These are phyloP conservation scores for Umbilicus rupestris DNA, from an alignment of 164 flowering plant genomes.

Conservation along the genomic window DNA sequence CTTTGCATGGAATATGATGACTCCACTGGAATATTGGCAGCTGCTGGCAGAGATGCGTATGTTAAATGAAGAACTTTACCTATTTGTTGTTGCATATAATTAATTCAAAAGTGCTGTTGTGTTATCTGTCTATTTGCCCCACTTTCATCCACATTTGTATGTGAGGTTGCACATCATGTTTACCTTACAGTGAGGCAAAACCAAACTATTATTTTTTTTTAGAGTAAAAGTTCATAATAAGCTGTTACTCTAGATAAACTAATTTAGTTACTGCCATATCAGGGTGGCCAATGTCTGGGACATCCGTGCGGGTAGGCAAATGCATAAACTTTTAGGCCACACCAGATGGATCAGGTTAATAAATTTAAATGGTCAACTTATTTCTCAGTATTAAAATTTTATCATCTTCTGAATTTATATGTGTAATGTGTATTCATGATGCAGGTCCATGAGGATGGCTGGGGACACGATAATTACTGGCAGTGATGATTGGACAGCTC, in stretches of 20 bases:
- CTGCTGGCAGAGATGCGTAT: slow-evolving; percentile 93
- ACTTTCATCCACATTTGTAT: slow-evolving; percentile 7
- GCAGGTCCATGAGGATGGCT: slow-evolving; percentile 95
- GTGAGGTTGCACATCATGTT: not conserved
- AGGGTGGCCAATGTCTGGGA: slow-evolving; percentile 95
- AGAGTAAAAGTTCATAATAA: too few relatives aligned
- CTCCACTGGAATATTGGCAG: slow-evolving; percentile 91
- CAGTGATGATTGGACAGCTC: slow-evolving; percentile 99
- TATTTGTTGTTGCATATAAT: not conserved
- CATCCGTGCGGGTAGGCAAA: slow-evolving; percentile 87
- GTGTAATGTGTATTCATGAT: slow-evolving; percentile 9
- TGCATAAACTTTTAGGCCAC: slow-evolving; percentile 93
- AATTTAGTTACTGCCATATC: slow-evolving; percentile 1
- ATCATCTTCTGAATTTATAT: not conserved
- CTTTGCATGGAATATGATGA: slow-evolving; percentile 97
- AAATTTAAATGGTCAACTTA: not conserved
- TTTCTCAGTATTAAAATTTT: not conserved
- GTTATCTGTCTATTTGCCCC: slow-evolving; percentile 8
- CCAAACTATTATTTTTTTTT: too few relatives aligned
- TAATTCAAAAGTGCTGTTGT: not conserved
- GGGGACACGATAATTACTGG: slow-evolving; percentile 88
- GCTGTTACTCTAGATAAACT: too few relatives aligned
- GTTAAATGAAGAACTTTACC: slow-evolving; percentile 16
- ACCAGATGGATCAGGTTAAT: slow-evolving; percentile 85
- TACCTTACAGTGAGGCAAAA: not conserved